A percentile compares a stretch with the other conserved stretches of the same genome.
These are phyloP conservation scores for Taphrina flavorubra DNA, from an alignment of 1,139 yeast genomes.

Conservation along the genomic window DNA sequence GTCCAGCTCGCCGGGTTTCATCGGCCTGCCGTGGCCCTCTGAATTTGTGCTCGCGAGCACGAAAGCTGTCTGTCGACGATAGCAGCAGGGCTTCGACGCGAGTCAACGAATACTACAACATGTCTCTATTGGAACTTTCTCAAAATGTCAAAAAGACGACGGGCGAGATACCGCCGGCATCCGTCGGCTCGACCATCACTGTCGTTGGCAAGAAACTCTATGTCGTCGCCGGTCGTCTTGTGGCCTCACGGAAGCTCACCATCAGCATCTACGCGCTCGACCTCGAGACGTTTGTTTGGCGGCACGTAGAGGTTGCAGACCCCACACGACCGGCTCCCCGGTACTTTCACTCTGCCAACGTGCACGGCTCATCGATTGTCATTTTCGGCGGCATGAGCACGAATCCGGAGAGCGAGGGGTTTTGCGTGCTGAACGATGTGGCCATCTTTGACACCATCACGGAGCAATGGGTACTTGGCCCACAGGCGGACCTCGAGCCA, in stretches of 20 bases:
- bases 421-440: constrained; percentile 43
- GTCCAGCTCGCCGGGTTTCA: no score
- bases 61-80: no score
- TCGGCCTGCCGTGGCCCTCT: no score
- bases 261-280: constrained; percentile 45
- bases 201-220: constrained; percentile 43
- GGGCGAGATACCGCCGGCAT: constrained; percentile 46
- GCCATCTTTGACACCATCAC: constrained; percentile 43
- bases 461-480: constrained; percentile 31
- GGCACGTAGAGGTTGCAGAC: constrained; percentile 37
- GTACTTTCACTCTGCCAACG: constrained; percentile 46
- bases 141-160: constrained; percentile 14
- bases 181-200: constrained; percentile 45
- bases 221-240: constrained; percentile 47
- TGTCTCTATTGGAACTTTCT: constrained; percentile 18
- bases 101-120: no score
- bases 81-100: no score
- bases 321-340: constrained; percentile 41
- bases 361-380: constrained; percentile 41
- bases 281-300: constrained; percentile 44
- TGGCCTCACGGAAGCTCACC: constrained; percentile 37
- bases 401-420: constrained; percentile 22
- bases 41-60: no score
- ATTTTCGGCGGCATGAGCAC: constrained; percentile 46
- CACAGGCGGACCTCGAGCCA: background rate